Conservation (phyloP, 1,139 yeast species). For the Saccharomyces hybrid region DNA sequence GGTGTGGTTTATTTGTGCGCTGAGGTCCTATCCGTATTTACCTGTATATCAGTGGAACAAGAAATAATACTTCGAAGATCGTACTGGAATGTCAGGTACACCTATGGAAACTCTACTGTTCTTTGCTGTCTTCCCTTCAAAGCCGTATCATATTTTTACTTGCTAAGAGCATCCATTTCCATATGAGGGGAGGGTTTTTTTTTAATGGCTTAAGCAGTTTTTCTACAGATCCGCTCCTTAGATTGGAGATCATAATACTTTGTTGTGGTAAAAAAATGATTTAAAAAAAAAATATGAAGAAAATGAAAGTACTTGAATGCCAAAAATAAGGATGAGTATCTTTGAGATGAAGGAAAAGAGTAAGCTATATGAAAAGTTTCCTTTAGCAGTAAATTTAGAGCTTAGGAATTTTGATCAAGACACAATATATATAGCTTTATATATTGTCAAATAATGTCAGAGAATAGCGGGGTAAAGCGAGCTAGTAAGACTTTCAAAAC, state of each 20-base stretch:
- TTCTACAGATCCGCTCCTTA: conserved; percentile 3
- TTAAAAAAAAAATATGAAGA: background rate
- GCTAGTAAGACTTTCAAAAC: conserved; percentile 37
- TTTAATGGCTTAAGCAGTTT: background rate
- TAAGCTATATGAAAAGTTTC: background rate
- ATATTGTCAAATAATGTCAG: conserved; percentile 1
- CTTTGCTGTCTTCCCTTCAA: background rate
- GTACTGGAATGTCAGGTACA: background rate
- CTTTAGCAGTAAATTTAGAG: too few relatives aligned
- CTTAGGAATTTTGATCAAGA: background rate
- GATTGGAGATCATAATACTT: background rate
- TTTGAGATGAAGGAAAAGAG: background rate
- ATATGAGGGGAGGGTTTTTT: background rate
- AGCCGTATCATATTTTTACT: background rate
- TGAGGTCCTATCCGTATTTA: background rate
- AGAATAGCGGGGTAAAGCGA: conserved; percentile 6
- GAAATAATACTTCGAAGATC: background rate
- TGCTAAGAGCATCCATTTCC: background rate
- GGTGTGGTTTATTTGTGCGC: background rate
- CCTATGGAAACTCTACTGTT: background rate
- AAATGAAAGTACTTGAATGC: background rate
- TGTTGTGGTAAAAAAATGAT: background rate
- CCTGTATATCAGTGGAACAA: background rate
- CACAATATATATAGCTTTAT: background rate
- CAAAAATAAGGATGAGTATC: background rate